These are phyloP conservation scores for Salinomyces thailandicus DNA, from an alignment of 2,329 filamentous ascomycete species.

Conservation along the genomic window DNA sequence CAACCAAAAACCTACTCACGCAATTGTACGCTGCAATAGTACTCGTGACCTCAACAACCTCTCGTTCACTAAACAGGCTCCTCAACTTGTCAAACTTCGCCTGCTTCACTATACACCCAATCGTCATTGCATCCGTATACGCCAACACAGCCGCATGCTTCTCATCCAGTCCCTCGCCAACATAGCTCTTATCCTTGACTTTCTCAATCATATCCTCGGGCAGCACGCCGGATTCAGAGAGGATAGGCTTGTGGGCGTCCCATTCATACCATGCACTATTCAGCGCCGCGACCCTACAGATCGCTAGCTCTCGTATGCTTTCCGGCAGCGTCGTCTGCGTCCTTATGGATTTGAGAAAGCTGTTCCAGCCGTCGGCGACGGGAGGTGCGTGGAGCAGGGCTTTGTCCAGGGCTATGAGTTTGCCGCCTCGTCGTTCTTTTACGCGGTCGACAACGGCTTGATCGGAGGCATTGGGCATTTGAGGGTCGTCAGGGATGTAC, in stretches of 20 bases:
- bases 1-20: constrained; percentile 73
- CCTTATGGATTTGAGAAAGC: constrained; percentile 46
- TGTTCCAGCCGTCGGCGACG: constrained; percentile 49
- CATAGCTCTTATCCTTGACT: constrained; percentile 31
- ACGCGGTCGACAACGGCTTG: constrained; percentile 42
- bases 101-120: constrained; percentile 58
- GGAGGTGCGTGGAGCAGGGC: constrained; percentile 46
- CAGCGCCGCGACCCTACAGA: constrained; percentile 68
- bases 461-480: constrained; percentile 37
- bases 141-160: constrained; percentile 58
- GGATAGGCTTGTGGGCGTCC: constrained; percentile 60
- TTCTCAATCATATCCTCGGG: constrained; percentile 36
- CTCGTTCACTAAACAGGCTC: constrained; percentile 52
- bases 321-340: constrained; percentile 41
- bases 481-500: constrained; percentile 43
- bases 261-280: constrained; percentile 82
- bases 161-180: constrained; percentile 39
- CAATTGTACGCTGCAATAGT: constrained; percentile 76
- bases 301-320: constrained; percentile 61
- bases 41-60: constrained; percentile 71
- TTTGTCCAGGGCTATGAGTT: constrained; percentile 44
- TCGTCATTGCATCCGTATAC: constrained; percentile 78
- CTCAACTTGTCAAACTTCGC: constrained; percentile 56
- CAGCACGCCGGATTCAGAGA: constrained; percentile 56
- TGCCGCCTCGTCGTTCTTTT: constrained; percentile 40